phyloP scores from a whole-genome alignment of 129 eudicot species.

The Pulicaria dysenterica region DNA sequence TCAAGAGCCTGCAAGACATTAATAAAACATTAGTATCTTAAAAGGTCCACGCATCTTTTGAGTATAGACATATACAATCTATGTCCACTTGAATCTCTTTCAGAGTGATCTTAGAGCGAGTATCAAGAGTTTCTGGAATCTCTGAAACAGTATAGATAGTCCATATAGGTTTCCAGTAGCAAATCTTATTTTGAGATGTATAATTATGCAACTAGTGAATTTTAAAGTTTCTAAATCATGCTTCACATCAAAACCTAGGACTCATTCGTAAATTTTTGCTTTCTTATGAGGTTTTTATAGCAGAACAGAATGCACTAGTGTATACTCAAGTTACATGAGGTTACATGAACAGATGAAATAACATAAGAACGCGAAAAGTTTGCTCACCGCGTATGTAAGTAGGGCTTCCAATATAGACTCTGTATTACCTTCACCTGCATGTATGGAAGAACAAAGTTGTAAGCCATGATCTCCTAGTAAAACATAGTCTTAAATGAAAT shows the following conservation, averaged over 20 bases:
- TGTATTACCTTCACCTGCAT: constrained; percentile 60
- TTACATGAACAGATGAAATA: neutral
- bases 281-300: neutral
- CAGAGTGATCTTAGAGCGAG: too few relatives aligned
- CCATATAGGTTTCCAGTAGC: too few relatives aligned
- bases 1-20: constrained; percentile 56
- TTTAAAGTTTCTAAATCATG: neutral
- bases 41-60: neutral
- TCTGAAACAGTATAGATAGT: too few relatives aligned
- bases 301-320: neutral
- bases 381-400: constrained; percentile 57
- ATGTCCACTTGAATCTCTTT: neutral
- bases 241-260: neutral
- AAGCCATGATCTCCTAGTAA: neutral
- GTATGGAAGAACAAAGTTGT: constrained; percentile 21
- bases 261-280: neutral
- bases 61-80: neutral
- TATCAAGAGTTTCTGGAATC: too few relatives aligned
- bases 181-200: too few relatives aligned
- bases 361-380: neutral
- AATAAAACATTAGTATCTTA: constrained; percentile 6
- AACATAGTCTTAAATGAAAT: neutral
- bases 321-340: neutral
- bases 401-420: constrained; percentile 56
- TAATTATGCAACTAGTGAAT: too few relatives aligned